Percentiles rank a stretch among this genome's conserved stretches.
Evolutionary conservation across 1,139 yeast genomes (phyloP).

Genomic region (Geotrichum bryndzae): DNA sequence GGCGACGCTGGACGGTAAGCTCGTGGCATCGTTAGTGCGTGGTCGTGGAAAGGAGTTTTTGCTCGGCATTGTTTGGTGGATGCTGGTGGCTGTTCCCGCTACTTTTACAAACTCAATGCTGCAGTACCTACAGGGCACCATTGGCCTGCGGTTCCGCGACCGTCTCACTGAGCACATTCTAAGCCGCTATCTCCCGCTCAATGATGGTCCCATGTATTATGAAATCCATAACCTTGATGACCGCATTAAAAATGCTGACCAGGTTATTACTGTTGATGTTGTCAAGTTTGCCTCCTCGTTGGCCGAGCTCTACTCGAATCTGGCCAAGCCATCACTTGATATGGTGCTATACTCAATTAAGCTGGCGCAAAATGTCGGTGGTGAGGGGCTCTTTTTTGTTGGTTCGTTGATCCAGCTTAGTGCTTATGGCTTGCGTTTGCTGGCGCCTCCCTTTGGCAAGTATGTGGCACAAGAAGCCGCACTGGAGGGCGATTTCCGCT

Average conservation of each 20-base stretch:
- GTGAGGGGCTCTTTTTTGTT: slow-evolving; percentile 75
- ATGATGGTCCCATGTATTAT: slow-evolving; percentile 45
- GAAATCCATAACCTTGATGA: slow-evolving; percentile 53
- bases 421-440: slow-evolving; percentile 61
- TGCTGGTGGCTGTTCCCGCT: slow-evolving; percentile 82
- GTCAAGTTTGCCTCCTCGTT: slow-evolving; percentile 67
- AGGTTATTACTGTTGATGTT: slow-evolving; percentile 73
- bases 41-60: slow-evolving; percentile 62
- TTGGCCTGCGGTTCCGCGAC: slow-evolving; percentile 60
- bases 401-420: slow-evolving; percentile 80
- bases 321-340: slow-evolving; percentile 80
- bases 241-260: slow-evolving; percentile 70
- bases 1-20: slow-evolving; percentile 78
- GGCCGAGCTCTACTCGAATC: slow-evolving; percentile 76
- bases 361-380: slow-evolving; percentile 66
- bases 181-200: slow-evolving; percentile 57
- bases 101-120: slow-evolving; percentile 71
- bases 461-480: slow-evolving; percentile 73
- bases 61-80: slow-evolving; percentile 66
- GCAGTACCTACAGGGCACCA: slow-evolving; percentile 61
- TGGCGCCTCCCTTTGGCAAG: slow-evolving; percentile 88
- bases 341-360: slow-evolving; percentile 77
- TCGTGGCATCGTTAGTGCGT: slow-evolving; percentile 77
- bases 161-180: slow-evolving; percentile 61
- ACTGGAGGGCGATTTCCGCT: slow-evolving; percentile 79